phyloP scores from a whole-genome alignment of 2,329 filamentous ascomycete species.

The Pyrenophora seminiperda region DNA sequence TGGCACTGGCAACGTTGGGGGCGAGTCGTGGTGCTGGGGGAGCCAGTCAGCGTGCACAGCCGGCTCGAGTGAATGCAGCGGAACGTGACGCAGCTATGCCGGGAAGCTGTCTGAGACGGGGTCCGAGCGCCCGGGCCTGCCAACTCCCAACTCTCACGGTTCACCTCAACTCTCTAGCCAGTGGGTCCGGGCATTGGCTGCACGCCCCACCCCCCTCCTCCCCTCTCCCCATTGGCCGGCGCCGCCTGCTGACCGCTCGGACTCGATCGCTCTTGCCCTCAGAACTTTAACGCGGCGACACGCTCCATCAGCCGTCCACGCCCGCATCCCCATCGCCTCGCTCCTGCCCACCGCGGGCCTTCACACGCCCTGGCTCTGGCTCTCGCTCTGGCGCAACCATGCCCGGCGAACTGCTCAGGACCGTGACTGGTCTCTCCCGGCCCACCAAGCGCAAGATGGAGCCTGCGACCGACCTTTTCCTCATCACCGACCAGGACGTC shows the following conservation, averaged over 20 bases:
- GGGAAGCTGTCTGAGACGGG: slow-evolving; percentile 21
- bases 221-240: slow-evolving; percentile 18
- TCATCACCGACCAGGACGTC: slow-evolving; percentile 81
- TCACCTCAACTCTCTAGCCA: no score
- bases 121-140: slow-evolving; percentile 22
- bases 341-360: slow-evolving; percentile 41
- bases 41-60: slow-evolving; percentile 11
- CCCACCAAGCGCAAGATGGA: slow-evolving; percentile 45
- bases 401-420: slow-evolving; percentile 52
- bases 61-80: slow-evolving; percentile 6
- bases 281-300: slow-evolving; percentile 27
- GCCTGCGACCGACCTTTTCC: slow-evolving; percentile 45
- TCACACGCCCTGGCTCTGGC: slow-evolving; percentile 27
- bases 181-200: slow-evolving; percentile 10
- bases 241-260: slow-evolving; percentile 20
- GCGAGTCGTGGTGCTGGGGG: slow-evolving; percentile 3
- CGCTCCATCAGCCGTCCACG: slow-evolving; percentile 34
- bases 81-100: slow-evolving; percentile 29
- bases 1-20: slow-evolving; percentile 1
- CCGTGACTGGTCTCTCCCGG: slow-evolving; percentile 43
- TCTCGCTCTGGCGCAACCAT: slow-evolving; percentile 43
- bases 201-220: no score
- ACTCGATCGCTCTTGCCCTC: slow-evolving; percentile 18
- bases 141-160: no score
- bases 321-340: slow-evolving; percentile 24